Evolutionary conservation across 768 basidiomycete species (phyloP).

Genomic region (Phanerochaete sordida): DNA sequence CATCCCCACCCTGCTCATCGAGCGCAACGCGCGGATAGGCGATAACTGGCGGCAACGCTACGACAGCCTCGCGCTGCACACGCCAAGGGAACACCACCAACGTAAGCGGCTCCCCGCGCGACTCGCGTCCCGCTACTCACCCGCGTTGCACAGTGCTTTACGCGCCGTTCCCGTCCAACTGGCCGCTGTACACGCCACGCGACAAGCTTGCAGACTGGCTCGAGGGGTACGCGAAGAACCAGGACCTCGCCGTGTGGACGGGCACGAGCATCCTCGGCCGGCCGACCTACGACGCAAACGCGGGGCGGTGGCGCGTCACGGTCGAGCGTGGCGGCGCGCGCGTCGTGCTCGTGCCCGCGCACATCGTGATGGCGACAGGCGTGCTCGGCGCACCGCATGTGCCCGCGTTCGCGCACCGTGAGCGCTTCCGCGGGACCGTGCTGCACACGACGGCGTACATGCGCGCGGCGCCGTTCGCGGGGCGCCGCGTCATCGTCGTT

Average conservation of each 20-base stretch:
- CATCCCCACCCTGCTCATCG: conserved; percentile 36
- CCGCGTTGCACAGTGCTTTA: not conserved
- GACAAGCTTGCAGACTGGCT: conserved; percentile 42
- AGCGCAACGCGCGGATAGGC: conserved; percentile 32
- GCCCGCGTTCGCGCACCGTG: conserved; percentile 23
- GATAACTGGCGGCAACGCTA: conserved; percentile 44
- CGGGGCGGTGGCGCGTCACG: conserved; percentile 31
- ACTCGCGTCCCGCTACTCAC: not conserved
- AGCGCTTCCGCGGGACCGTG: conserved; percentile 28
- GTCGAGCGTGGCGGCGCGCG: conserved; percentile 27
- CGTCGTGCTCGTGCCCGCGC: conserved; percentile 29
- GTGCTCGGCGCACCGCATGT: conserved; percentile 30
- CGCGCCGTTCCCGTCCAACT: conserved; percentile 32
- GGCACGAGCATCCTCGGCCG: conserved; percentile 26
- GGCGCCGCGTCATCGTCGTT: conserved; percentile 35
- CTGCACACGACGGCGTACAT: conserved; percentile 31
- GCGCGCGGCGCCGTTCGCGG: conserved; percentile 25
- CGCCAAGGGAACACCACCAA: conserved; percentile 23
- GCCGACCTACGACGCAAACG: conserved; percentile 30
- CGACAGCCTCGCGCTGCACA: conserved; percentile 39
- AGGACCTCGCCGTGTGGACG: conserved; percentile 42
- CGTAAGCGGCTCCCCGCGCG: conserved; percentile 9
- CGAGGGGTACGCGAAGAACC: conserved; percentile 35
- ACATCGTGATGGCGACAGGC: conserved; percentile 39
- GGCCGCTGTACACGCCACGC: conserved; percentile 38